These are phyloP conservation scores for Linanthus parryae DNA, from an alignment of 148 eudicot species.

Conservation along the genomic window DNA sequence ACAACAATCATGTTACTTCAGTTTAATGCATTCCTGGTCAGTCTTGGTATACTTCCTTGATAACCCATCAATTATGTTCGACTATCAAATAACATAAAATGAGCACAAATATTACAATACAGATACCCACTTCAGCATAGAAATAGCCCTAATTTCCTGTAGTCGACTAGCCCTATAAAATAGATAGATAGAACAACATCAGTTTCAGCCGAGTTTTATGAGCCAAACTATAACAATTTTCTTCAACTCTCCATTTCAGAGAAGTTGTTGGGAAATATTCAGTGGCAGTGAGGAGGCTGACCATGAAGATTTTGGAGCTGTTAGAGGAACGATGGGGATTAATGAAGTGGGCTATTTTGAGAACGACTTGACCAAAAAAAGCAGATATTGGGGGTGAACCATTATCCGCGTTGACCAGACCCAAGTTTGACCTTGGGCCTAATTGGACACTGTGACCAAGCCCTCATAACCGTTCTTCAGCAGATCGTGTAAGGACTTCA, in stretches of 20 bases:
- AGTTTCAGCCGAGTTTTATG: no score
- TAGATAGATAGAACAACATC: no score
- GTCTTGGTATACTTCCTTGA: no score
- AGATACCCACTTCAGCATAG: no score
- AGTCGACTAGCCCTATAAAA: no score
- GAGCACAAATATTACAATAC: no score
- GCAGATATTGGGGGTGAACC: background rate
- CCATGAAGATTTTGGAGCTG: background rate
- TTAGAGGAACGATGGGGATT: background rate
- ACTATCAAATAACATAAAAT: no score
- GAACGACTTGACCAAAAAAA: background rate
- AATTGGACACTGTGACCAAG: background rate
- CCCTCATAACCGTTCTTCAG: background rate
- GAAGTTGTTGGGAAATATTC: background rate
- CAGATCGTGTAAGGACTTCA: constrained; percentile 1
- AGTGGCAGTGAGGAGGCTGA: background rate
- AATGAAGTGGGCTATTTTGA: background rate
- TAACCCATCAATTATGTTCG: no score
- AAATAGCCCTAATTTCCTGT: no score
- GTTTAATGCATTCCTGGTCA: no score
- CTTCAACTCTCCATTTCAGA: background rate
- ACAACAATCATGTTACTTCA: no score
- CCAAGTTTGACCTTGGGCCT: background rate
- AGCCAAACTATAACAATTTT: no score
- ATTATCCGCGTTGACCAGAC: constrained; percentile 1